Evolutionary conservation across 306 rosid species (phyloP), one percentile per base, ranked within the genome.

Genomic region (Alnus rubra): DNA sequence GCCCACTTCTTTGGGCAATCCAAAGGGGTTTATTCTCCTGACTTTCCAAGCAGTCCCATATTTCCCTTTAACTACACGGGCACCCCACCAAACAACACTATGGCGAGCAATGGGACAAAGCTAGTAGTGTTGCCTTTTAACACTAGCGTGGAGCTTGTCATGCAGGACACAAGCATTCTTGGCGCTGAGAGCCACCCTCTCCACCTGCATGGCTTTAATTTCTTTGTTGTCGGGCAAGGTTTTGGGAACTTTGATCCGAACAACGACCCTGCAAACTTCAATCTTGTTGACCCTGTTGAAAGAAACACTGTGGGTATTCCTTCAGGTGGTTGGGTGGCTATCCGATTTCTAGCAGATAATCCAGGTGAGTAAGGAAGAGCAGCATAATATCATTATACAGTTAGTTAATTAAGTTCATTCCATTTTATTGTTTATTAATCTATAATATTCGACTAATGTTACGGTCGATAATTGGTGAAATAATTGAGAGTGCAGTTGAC

Each of bases 81-180:
- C 11, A 35, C 16, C 47, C 70, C 47, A 35, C 70, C 70, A 64
- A 63, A 64, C 19, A 64, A 64, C 70, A 64, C 70, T 5, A 33
- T 31, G 45, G 70, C 35, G 70, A 64, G 70, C 70, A 64, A 64
- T 64, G 70, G 45, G 70, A 64, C 70, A 64, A 64, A 64, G 70
- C 70, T 64, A 2, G 19, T 33, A 5, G 70, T 64, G 9, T 35
- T 64, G 47, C 45, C 70, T 64, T 64, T 33, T 35, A 64, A 64
- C 70, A 64, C 70, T 64, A 64, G 70, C 15, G 70, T 64, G 23
- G 70, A 64, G 70, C 70, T 64, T 5, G 19, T 64, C 19, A 0
- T 64, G 45, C 70, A 64, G 47, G 70, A 64, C 70, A 64, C 70
- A 14, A 64, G 70, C n/a, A 64, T 64, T 35, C 70, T 64, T 64